These are phyloP conservation scores for Lactarius sp. DNA, from an alignment of 768 basidiomycete genomes.

Conservation along the genomic window DNA sequence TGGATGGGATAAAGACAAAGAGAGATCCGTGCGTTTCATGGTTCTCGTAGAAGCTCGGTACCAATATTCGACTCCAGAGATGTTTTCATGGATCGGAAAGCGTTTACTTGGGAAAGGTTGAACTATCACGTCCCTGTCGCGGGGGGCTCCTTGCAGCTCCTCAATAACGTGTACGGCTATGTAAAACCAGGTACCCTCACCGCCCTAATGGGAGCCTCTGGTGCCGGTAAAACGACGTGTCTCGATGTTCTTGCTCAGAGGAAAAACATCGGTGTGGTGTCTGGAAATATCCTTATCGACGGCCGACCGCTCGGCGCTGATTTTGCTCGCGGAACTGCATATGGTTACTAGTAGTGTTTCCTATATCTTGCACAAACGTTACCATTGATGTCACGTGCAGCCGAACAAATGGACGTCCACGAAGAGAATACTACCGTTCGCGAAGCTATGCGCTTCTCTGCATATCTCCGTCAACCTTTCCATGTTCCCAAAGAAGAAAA, in stretches of 20 bases:
- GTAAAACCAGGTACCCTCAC: slow-evolving; percentile 75
- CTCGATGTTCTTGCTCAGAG: slow-evolving; percentile 71
- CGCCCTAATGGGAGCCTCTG: slow-evolving; percentile 83
- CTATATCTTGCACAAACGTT: slow-evolving; percentile 27
- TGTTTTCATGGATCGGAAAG: slow-evolving; percentile 36
- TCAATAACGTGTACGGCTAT: slow-evolving; percentile 76
- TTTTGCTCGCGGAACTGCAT: slow-evolving; percentile 67
- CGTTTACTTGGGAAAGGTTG: slow-evolving; percentile 79
- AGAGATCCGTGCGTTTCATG: slow-evolving; percentile 52
- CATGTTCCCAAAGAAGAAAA: slow-evolving; percentile 67
- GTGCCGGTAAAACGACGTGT: slow-evolving; percentile 77
- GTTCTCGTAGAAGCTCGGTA: not conserved
- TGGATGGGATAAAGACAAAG: slow-evolving; percentile 30
- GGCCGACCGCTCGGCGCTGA: slow-evolving; percentile 55
- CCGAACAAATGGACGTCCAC: slow-evolving; percentile 75
- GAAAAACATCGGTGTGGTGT: slow-evolving; percentile 65
- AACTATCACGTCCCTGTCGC: slow-evolving; percentile 75
- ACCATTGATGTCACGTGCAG: slow-evolving; percentile 34
- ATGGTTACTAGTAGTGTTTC: slow-evolving; percentile 32
- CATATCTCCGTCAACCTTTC: slow-evolving; percentile 76
- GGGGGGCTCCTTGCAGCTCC: slow-evolving; percentile 53
- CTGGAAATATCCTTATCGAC: slow-evolving; percentile 62
- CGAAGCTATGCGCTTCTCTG: slow-evolving; percentile 82
- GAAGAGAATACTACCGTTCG: slow-evolving; percentile 79
- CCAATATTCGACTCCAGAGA: not conserved